Evolutionary conservation across 2,329 filamentous ascomycete species (phyloP), one percentile per base, ranked within the genome.

Genomic region (Neofusicoccum ribis): DNA sequence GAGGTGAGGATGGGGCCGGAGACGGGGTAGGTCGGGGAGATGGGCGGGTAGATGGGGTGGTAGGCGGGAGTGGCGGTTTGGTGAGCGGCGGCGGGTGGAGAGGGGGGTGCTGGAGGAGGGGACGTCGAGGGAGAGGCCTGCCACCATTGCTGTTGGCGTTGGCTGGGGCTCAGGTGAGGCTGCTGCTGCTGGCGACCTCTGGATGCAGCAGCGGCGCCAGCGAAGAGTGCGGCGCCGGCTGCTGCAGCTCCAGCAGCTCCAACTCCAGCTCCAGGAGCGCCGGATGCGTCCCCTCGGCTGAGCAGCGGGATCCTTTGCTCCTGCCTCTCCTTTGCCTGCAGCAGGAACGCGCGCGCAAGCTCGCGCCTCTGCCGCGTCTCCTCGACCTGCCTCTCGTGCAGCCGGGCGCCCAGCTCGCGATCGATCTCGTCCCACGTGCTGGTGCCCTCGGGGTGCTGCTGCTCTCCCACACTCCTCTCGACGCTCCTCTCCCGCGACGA

Each of bases 1-100:
- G 56, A 60, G 41, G 56, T 60, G n/a, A 60, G 56, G 56, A 60
- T 47, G 7, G 56, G 56, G n/a, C 43, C 54, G 39, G 39, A 47
- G 31, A 20, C 27, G 6, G 56, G 56, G 17, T 36, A 60, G 15
- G 27, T 60, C 3, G 43, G 43, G 15, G 27, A 37, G 41, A 37
- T 60, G 43, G 56, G 54, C 39, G 54, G 54, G 27, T 58, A 60
- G 43, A 47, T 47, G 41, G 56, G 41, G 5, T 47, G 17, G 56
- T 46, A 47, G 43, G 20, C 23, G 1, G 47, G n/a, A 15, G 50
- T 37, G 23, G 20, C 7, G 23, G n/a, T 7, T 3, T 41, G 37
- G 5, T 46, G 54, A n/a, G 54, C 27, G 9, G 41, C 41, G 2
- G 27, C 27, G 4, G 54, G 54, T 1, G 54, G 54, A 7, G 41